Evolutionary conservation across 2,329 filamentous ascomycete genomes (phyloP).

Genomic region (Pseudogymnoascus sp.): DNA sequence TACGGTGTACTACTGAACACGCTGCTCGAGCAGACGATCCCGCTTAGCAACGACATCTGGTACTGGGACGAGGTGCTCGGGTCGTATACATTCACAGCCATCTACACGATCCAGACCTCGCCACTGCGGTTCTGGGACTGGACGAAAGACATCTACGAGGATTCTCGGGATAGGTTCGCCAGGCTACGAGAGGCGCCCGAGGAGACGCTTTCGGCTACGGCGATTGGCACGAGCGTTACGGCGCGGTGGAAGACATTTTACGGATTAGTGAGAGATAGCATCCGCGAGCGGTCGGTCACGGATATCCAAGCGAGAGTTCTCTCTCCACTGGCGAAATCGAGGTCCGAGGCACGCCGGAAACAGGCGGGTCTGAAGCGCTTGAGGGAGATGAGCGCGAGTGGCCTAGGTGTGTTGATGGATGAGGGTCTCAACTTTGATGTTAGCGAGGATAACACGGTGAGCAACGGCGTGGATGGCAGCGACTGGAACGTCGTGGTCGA

Average conservation of each 20-base stretch:
- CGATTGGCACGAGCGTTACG: conserved; percentile 33
- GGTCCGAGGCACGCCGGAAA: conserved; percentile 69
- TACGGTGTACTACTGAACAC: conserved; percentile 74
- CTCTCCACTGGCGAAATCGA: conserved; percentile 68
- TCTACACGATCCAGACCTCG: conserved; percentile 82
- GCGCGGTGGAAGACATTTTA: conserved; percentile 67
- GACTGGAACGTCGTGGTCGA: conserved; percentile 71
- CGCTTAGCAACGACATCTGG: conserved; percentile 78
- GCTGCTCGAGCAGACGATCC: conserved; percentile 74
- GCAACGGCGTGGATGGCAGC: conserved; percentile 27
- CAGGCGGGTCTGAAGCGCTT: conserved; percentile 63
- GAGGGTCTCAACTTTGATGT: conserved; percentile 68
- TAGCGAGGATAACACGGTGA: conserved; percentile 46
- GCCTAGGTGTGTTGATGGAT: conserved; percentile 78
- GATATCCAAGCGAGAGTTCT: conserved; percentile 66
- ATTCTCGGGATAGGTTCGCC: conserved; percentile 32
- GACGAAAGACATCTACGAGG: conserved; percentile 60
- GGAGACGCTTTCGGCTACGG: conserved; percentile 19
- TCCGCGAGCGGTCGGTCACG: conserved; percentile 62
- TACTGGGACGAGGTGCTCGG: conserved; percentile 90
- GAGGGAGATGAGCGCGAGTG: conserved; percentile 74
- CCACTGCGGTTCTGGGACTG: conserved; percentile 68
- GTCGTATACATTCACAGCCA: conserved; percentile 67
- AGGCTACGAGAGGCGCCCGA: conserved; percentile 23
- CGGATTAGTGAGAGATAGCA: conserved; percentile 65